Base-by-base conservation (phyloP, 1,139 yeast species). In the Meyerozyma athensensis region DNA sequence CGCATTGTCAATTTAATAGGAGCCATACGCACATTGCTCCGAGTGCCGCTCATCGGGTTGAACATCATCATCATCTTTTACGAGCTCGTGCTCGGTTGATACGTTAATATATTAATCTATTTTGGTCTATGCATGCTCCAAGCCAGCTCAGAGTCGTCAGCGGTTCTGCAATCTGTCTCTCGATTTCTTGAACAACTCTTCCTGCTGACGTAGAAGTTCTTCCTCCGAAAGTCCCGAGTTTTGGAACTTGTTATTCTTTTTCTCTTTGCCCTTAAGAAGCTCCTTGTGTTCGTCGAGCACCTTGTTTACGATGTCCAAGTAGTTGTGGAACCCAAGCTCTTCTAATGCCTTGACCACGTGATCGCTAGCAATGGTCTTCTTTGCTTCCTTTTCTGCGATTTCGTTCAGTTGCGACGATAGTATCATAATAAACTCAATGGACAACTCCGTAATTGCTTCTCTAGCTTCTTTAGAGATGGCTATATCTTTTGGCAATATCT, bases 361-460 rank as follows among this genome's bases (percentile, higher is more conserved):
- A 56, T 92, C 98, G 2, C 96, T 84, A 1, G 97, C 96, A 38
- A 92, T 92, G 7, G 99, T 92, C 62, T 92, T 94, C 61, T 92
- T 92, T 37, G 95, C 83, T 56, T 92, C 98, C 52, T 85, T 85
- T 54, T 92, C 98, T 1, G 98, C 97, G 48, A 92, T 87, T 47
- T 94, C 98, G 54, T 94, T 90, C 43, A 94, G 85, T 61, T 89
- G 96, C 3, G 96, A 86, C 9, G 96, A 85, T 36, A 92, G 68
- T 46, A 92, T 87, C 95, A 92, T 92, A 43, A 94, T 84, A 56
- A 92, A 92, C 61, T 89, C 97, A 40, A 92, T 89, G 52, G 97
- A 90, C 58, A 97, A 89, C 57, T 92, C 97, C 34, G 95, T 92
- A 34, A 92, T 77, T 38, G 96, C 95, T 56, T 92, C 98, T 44